Base-by-base conservation (phyloP, 331 rosid species). In the Cydonia oblonga region DNA sequence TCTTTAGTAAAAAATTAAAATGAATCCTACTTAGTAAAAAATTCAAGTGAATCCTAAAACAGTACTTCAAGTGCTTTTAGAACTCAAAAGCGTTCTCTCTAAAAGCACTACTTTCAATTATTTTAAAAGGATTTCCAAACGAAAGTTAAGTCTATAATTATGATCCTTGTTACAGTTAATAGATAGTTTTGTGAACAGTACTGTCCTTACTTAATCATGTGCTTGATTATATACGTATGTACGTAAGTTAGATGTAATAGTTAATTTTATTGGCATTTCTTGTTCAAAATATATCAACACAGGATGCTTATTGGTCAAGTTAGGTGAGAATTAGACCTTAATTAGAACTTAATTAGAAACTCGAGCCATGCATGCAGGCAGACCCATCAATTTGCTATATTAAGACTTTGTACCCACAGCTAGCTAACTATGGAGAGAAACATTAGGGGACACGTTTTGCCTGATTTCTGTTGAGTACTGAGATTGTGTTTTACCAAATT, bases 301-400 rank as follows among this genome's bases (percentile, higher is more conserved):
- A 58, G 18, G 30, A 22, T 12, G 63, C 30, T 58, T 23, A 71
- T 69, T 66, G 60, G 81, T 75, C 78, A 69, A 40, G 87, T 77
- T 83, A 64, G 89, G 89, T 81, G 67, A 61, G 84, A 76, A 44
- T 74, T 54, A 10, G 66, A 15, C 42, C 42, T 18, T n/a, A 33
- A 20, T 64, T 29, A 33, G 49, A 56, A 26, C 24, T 9, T 72
- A 25, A 19, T 64, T 35, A 64, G 52, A 19, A 33, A 23, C 16
- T 63, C 33, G 51, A 33, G 49, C 28, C 28, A 33, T 35, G 9
- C 49, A 64, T 64, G 26, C n/a, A 9, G 11, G 24, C 66, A 18
- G 14, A 3, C 15, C 23, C 46, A 40, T 40, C 46, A 40, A 11
- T 40, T 40, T 40, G 2, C 46, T 40, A 40, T 40, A 11, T 40